These are phyloP conservation scores for Penicillium paxilli DNA, from an alignment of 495 filamentous ascomycete genomes.

Conservation along the genomic window DNA sequence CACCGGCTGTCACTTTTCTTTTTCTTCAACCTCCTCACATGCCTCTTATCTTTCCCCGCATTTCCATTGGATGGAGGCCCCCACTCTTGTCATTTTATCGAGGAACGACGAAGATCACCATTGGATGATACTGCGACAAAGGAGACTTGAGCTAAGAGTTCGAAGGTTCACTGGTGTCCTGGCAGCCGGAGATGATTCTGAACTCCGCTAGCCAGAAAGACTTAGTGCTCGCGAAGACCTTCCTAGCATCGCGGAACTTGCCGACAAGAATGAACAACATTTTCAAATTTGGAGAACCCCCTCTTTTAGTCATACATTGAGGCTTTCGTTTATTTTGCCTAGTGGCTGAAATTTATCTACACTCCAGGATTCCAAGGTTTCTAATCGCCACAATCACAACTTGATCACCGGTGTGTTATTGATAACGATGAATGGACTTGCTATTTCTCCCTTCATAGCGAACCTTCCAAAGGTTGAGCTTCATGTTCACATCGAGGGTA, in stretches of 20 bases:
- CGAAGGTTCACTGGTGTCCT: not conserved
- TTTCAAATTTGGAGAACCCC: not conserved
- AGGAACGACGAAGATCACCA: not conserved
- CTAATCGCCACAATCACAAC: too few relatives aligned
- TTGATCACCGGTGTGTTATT: not conserved
- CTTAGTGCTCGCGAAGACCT: not conserved
- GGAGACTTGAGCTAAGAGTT: not conserved
- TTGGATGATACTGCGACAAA: not conserved
- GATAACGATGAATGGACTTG: conserved; percentile 29
- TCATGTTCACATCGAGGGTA: conserved; percentile 48
- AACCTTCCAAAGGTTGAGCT: conserved; percentile 44
- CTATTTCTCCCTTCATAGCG: conserved; percentile 30
- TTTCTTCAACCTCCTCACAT: not conserved
- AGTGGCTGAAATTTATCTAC: too few relatives aligned
- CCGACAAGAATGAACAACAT: not conserved
- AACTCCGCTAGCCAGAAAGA: not conserved
- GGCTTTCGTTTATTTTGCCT: too few relatives aligned
- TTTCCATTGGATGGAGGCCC: not conserved
- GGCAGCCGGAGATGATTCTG: not conserved
- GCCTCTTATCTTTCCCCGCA: not conserved
- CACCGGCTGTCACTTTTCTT: not conserved
- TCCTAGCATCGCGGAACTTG: conserved; percentile 1
- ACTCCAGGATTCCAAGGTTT: too few relatives aligned
- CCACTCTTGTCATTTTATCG: not conserved
- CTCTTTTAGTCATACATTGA: conserved; percentile 1